Percentiles rank a stretch among this genome's conserved stretches.
phyloP scores from a whole-genome alignment of 208 protist species.

The Acanthamoeba triangularis region DNA sequence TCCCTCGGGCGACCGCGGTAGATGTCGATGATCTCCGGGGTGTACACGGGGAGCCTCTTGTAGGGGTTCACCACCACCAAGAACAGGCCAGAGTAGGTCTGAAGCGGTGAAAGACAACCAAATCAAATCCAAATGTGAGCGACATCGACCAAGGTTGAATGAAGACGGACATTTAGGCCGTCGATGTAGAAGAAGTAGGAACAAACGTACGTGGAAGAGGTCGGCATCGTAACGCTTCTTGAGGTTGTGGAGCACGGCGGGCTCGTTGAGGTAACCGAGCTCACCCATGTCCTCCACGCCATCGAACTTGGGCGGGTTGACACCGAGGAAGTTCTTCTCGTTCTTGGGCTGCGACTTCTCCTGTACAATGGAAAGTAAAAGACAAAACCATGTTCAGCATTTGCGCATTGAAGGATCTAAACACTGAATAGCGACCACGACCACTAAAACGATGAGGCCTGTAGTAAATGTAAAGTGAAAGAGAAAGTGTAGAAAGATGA shows the following conservation, averaged over 20 bases:
- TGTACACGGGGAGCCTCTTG: constrained; percentile 85
- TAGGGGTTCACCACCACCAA: constrained; percentile 77
- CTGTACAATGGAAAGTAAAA: background rate
- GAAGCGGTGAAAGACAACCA: constrained; percentile 86
- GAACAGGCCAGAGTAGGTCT: constrained; percentile 84
- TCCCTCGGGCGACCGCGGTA: constrained; percentile 83
- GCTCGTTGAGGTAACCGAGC: constrained; percentile 85
- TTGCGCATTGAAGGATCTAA: background rate
- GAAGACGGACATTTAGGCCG: background rate
- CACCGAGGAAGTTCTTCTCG: constrained; percentile 76
- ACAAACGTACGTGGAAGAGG: constrained; percentile 83
- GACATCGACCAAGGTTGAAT: background rate
- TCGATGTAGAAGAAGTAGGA: background rate
- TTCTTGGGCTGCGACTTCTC: constrained; percentile 72
- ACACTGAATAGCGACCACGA: background rate
- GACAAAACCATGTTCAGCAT: background rate
- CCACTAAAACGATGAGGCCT: too few relatives aligned
- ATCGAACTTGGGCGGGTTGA: constrained; percentile 81
- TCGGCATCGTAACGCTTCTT: constrained; percentile 83
- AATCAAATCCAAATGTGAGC: background rate
- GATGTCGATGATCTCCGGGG: constrained; percentile 85
- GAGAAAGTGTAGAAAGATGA: too few relatives aligned
- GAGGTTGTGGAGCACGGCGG: constrained; percentile 86
- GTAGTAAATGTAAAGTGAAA: too few relatives aligned
- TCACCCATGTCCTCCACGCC: constrained; percentile 87